Percentiles rank a stretch among this genome's conserved stretches.
These are phyloP conservation scores for Colletotrichum musicola DNA, from an alignment of 2,329 filamentous ascomycete species.

Conservation along the genomic window DNA sequence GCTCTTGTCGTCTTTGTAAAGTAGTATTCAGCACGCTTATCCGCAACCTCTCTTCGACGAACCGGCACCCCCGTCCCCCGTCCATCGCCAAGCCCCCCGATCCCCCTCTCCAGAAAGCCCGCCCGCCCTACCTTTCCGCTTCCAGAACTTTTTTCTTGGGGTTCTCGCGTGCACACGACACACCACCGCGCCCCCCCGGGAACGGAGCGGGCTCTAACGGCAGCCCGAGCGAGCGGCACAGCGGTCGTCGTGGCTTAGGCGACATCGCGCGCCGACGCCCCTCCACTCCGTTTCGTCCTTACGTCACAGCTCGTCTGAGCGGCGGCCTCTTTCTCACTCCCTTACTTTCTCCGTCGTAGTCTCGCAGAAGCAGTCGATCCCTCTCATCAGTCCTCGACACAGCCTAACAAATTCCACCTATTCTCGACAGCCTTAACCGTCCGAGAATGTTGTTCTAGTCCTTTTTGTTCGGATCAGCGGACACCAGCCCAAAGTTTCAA, in stretches of 20 bases:
- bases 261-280: neutral
- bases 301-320: slow-evolving; percentile 15
- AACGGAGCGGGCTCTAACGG: slow-evolving; percentile 8
- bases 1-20: too few relatives aligned
- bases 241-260: neutral
- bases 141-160: slow-evolving; percentile 6
- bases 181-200: neutral
- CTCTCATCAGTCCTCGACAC: neutral
- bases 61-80: slow-evolving; percentile 2
- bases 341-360: neutral
- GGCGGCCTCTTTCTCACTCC: neutral
- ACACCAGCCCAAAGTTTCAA: too few relatives aligned
- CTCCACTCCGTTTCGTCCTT: slow-evolving; percentile 26
- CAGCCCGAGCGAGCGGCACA: neutral
- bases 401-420: too few relatives aligned
- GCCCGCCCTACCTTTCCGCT: neutral
- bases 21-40: too few relatives aligned
- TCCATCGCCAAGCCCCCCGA: slow-evolving; percentile 21
- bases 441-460: too few relatives aligned
- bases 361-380: neutral
- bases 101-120: neutral
- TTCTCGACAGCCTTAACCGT: too few relatives aligned
- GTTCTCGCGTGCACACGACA: neutral
- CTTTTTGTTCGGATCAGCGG: too few relatives aligned
- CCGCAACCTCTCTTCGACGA: neutral